A percentile compares a stretch with the other conserved stretches of the same genome.
Evolutionary conservation across 2,329 filamentous ascomycete species (phyloP).

Genomic region (Diaporthe ilicicola): DNA sequence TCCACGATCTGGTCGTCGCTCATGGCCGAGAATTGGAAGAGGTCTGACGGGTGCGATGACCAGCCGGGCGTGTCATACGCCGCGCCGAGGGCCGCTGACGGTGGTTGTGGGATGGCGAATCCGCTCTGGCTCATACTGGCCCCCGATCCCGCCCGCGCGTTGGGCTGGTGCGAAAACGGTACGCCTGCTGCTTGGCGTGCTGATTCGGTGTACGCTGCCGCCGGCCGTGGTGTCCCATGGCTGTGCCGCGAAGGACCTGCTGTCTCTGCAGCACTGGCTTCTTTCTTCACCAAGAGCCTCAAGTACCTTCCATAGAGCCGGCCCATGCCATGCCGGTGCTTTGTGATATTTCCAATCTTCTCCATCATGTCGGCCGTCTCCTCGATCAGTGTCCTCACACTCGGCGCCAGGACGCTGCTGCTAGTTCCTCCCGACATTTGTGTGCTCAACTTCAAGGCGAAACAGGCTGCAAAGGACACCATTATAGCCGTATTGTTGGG

Average conservation of each 20-base stretch:
- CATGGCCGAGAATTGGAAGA: slow-evolving; percentile 73
- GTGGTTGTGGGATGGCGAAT: slow-evolving; percentile 33
- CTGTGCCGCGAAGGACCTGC: slow-evolving; percentile 25
- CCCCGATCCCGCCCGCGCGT: neutral
- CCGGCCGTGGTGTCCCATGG: slow-evolving; percentile 23
- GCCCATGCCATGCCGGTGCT: slow-evolving; percentile 73
- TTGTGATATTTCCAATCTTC: slow-evolving; percentile 71
- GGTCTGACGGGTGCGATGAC: slow-evolving; percentile 53
- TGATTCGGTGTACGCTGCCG: neutral
- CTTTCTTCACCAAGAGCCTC: slow-evolving; percentile 52
- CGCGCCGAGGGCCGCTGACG: slow-evolving; percentile 33
- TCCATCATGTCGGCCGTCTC: slow-evolving; percentile 75
- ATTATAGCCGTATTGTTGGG: slow-evolving; percentile 82
- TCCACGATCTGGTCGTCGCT: slow-evolving; percentile 74
- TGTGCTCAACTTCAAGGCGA: slow-evolving; percentile 70
- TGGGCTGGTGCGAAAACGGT: neutral
- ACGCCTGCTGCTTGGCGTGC: slow-evolving; percentile 19
- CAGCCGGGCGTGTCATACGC: slow-evolving; percentile 39
- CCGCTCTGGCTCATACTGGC: slow-evolving; percentile 20
- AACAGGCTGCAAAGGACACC: slow-evolving; percentile 79
- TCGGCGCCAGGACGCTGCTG: slow-evolving; percentile 58
- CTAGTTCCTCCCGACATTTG: slow-evolving; percentile 59
- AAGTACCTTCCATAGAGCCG: slow-evolving; percentile 57
- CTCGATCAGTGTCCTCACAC: slow-evolving; percentile 70
- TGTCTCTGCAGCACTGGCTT: slow-evolving; percentile 38